A percentile compares a stretch with the other conserved stretches of the same genome.
Evolutionary conservation across 345 rosid genomes (phyloP).

Genomic region (Sisymbrium irio): DNA sequence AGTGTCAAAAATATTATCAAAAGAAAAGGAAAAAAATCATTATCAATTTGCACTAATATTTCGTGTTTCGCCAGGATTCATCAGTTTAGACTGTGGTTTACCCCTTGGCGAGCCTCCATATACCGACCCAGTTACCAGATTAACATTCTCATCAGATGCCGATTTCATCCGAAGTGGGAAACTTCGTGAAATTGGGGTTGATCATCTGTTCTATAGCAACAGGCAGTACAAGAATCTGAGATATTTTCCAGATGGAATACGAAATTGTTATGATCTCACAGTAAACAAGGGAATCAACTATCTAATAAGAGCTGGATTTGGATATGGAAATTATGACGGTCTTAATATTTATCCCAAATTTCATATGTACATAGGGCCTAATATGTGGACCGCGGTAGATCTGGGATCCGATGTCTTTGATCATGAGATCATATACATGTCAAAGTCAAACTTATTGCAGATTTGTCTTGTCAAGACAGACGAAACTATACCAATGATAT

Average conservation of each 20-base stretch:
- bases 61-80: constrained; percentile 32
- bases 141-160: constrained; percentile 29
- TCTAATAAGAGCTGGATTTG: constrained; percentile 29
- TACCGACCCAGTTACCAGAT: constrained; percentile 1
- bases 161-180: constrained; percentile 26
- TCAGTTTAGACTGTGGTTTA: constrained; percentile 47
- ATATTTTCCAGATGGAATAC: constrained; percentile 35
- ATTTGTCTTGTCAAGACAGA: constrained; percentile 48
- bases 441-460: constrained; percentile 23
- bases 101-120: constrained; percentile 11
- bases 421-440: constrained; percentile 40
- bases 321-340: constrained; percentile 46
- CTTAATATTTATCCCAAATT: constrained; percentile 26
- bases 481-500: constrained; percentile 44
- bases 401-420: not conserved
- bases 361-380: constrained; percentile 40
- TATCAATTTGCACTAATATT: too few relatives aligned
- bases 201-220: not conserved
- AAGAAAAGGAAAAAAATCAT: too few relatives aligned
- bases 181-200: not conserved
- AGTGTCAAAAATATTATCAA: too few relatives aligned
- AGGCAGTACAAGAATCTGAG: constrained; percentile 2
- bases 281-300: constrained; percentile 27
- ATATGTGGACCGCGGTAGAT: constrained; percentile 29
- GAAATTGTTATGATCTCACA: constrained; percentile 37